Evolutionary conservation across 192 early-diverging fungal genomes (phyloP).

Genomic region (Mortierella hygrophila): DNA sequence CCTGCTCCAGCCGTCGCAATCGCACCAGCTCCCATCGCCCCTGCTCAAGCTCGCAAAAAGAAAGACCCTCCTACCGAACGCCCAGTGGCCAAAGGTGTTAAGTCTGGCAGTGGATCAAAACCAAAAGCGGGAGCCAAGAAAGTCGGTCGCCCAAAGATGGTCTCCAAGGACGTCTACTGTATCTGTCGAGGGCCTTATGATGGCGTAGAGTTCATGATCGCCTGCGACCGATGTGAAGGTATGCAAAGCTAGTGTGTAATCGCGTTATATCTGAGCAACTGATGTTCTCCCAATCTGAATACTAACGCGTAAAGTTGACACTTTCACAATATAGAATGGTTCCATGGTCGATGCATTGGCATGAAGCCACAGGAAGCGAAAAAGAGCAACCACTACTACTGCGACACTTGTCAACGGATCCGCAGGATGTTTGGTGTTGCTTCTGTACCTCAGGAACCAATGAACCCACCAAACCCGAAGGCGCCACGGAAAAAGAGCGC

Average conservation of each 20-base stretch:
- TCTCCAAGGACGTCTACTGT: slow-evolving; percentile 59
- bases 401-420: slow-evolving; percentile 40
- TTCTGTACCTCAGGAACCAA: neutral
- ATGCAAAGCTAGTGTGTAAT: neutral
- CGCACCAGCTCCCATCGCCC: neutral
- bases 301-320: neutral
- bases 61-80: slow-evolving; percentile 15
- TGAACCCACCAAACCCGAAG: slow-evolving; percentile 15
- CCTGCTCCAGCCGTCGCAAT: neutral
- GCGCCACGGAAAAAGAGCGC: slow-evolving; percentile 13
- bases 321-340: slow-evolving; percentile 62
- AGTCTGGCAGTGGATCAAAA: slow-evolving; percentile 15
- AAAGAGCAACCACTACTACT: slow-evolving; percentile 47
- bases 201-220: slow-evolving; percentile 70
- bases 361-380: slow-evolving; percentile 57
- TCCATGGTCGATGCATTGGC: slow-evolving; percentile 68
- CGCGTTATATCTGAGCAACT: neutral
- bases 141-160: slow-evolving; percentile 41
- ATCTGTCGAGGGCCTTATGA: slow-evolving; percentile 65
- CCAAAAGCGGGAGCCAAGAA: slow-evolving; percentile 29
- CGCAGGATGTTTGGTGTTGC: slow-evolving; percentile 39
- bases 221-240: slow-evolving; percentile 68
- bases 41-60: slow-evolving; percentile 3
- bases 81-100: slow-evolving; percentile 1
- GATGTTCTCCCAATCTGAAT: neutral